These are phyloP conservation scores for Dysphania ambrosioides DNA, from an alignment of 148 eudicot species.

Conservation along the genomic window DNA sequence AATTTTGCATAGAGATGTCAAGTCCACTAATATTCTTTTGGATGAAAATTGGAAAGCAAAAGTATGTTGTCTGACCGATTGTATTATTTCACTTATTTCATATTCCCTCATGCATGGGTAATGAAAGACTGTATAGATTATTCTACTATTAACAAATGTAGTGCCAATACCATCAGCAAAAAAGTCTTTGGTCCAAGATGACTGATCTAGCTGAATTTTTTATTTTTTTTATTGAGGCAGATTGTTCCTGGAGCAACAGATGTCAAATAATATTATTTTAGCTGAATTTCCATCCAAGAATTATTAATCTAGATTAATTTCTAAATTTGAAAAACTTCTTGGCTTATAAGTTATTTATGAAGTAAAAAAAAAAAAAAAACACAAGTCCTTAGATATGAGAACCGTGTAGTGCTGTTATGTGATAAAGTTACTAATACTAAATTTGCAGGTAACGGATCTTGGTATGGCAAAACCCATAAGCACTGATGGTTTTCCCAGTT, in stretches of 20 bases:
- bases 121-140: not conserved
- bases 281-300: not conserved
- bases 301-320: not conserved
- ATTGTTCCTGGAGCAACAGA: not conserved
- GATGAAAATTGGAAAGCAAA: slow-evolving; percentile 86
- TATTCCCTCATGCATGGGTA: not conserved
- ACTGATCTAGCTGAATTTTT: not conserved
- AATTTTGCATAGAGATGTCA: slow-evolving; percentile 95
- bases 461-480: slow-evolving; percentile 85
- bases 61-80: slow-evolving; percentile 44
- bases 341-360: not conserved
- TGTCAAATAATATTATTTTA: not conserved
- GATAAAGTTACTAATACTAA: not conserved
- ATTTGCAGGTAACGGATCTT: slow-evolving; percentile 88
- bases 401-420: not conserved
- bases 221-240: no score
- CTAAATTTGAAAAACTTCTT: not conserved
- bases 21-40: slow-evolving; percentile 81
- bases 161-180: not conserved
- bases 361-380: no score
- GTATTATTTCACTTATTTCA: no score
- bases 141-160: not conserved
- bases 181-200: not conserved
- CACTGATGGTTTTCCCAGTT: slow-evolving; percentile 62
- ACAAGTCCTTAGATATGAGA: not conserved